Evolutionary conservation across 306 rosid genomes (phyloP), one percentile per base, ranked within the genome.

Genomic region (Prunus padus): DNA sequence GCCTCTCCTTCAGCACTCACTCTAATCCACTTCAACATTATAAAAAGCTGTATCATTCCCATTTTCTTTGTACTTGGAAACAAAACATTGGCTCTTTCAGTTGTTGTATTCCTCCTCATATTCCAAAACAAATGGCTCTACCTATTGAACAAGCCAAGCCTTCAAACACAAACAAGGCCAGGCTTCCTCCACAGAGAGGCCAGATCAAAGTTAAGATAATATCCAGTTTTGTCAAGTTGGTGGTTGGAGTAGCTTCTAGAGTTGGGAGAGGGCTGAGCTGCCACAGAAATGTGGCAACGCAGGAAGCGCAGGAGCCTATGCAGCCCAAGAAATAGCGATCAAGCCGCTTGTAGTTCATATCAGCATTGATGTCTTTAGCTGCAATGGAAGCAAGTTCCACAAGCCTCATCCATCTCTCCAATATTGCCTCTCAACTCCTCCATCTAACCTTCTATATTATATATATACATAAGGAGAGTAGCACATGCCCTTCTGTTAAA

Each of bases 161-260:
- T 2, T 11, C 65, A 40, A 60, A 71, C 15, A 33, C 66, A 20
- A 69, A 59, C 77, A 78, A 9, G 20, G 83, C 45, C 49, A 76
- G 83, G 73, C 11, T 79, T 80, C 89, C 89, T 74, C 91, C 94
- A 51, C 84, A 77, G 80, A 82, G 94, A 78, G 97, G 97, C 5
- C 82, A 80, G 76, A 83, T 91, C 83, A 91, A 86, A 80, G 85
- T 65, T n/a, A 72, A 75, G 62, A 89, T 91, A 80, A 33, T 78
- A 65, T 76, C 30, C 42, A 18, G 70, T 42, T 19, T 89, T 60
- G 69, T 69, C 46, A 80, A 46, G 42, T 44, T 55, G 80, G 80
- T 85, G 50, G 63, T 55, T 10, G 31, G 37, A 63, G 10, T 67
- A 59, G 59, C 71, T 55, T 67, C 77, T 28, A 80, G 70, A 31